Evolutionary conservation across 1,284 basidiomycete species (phyloP), one percentile per base, ranked within the genome.

Genomic region (Papiliotrema flavescens): DNA sequence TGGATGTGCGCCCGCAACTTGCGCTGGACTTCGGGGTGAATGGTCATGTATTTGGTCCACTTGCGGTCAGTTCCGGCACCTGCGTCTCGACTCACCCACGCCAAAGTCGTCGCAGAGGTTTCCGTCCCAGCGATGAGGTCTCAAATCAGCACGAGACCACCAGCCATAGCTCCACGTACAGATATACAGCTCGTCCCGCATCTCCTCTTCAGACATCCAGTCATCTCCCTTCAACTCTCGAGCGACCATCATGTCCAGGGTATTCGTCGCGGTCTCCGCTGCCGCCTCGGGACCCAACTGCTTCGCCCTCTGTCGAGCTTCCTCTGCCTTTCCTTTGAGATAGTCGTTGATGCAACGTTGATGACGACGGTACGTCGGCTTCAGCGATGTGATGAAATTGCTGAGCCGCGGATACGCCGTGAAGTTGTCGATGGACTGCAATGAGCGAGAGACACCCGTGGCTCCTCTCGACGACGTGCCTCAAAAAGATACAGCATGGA

Each of bases 21-120:
- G 8, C 51, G 53, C 49, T 71, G 69, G 3, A 69, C 55, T 1
- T 61, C 54, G 1, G 69, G 69, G 43, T 60, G 47, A 23, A 54
- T 56, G 1, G 62, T 63, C 62, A 68, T 63, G 54, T 57, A 68
- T 46, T 68, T 68, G 35, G 60, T 34, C 59, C 61, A 66, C 66
- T 32, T 66, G 42, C 9, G 11, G 36, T 49, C 14, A 49, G 48
- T 35, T 4, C 23, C 17, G 19, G 5, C 48, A n/a, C n/a, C 15
- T 5, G 3, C 13, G 7, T 11, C 28, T 11, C 28, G 3, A 47
- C 62, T 48, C 34, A 63, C 63, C 66, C 63, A 67, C 6, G 62
- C 39, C n/a, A 66, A 44, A 9, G 65, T 63, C 13, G 56, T 56
- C 2, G 58, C 55, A 1, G 65, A 62, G 11, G 65, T 66, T 48